Conservation (phyloP, 2,329 filamentous ascomycete genomes). For the Cordyceps tenuipes region DNA sequence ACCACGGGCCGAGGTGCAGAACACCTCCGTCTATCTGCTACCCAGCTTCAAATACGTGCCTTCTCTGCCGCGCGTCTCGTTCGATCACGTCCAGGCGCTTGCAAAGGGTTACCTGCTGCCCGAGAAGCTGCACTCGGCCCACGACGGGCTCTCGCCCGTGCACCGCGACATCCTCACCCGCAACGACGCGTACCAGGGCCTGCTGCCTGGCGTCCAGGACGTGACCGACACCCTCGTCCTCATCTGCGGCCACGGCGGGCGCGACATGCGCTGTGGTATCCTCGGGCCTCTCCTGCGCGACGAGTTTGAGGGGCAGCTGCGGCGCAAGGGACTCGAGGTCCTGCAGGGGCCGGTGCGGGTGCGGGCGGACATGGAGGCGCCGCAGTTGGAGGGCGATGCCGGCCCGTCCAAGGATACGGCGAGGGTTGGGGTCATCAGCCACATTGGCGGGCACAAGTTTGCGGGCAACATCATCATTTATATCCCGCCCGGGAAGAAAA, state of each 20-base stretch:
- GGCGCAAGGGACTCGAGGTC: slow-evolving; percentile 40
- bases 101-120: slow-evolving; percentile 61
- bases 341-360: slow-evolving; percentile 37
- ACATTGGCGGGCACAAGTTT: slow-evolving; percentile 79
- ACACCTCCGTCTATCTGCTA: slow-evolving; percentile 64
- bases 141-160: slow-evolving; percentile 50
- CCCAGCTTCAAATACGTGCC: slow-evolving; percentile 78
- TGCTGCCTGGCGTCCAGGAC: slow-evolving; percentile 49
- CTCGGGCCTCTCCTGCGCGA: slow-evolving; percentile 63
- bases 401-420: slow-evolving; percentile 31
- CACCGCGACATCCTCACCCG: slow-evolving; percentile 44
- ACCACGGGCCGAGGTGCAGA: slow-evolving; percentile 36
- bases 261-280: slow-evolving; percentile 75
- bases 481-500: slow-evolving; percentile 49
- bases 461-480: slow-evolving; percentile 81
- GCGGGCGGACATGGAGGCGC: slow-evolving; percentile 20
- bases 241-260: slow-evolving; percentile 77
- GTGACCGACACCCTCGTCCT: slow-evolving; percentile 66
- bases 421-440: slow-evolving; percentile 62
- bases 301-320: slow-evolving; percentile 60
- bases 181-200: slow-evolving; percentile 43
- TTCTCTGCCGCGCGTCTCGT: slow-evolving; percentile 55
- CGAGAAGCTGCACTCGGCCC: slow-evolving; percentile 49
- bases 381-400: slow-evolving; percentile 16
- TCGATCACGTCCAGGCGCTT: slow-evolving; percentile 46